These are phyloP conservation scores for Pezicula rhizophila DNA, from an alignment of 2,329 filamentous ascomycete genomes.

Conservation along the genomic window DNA sequence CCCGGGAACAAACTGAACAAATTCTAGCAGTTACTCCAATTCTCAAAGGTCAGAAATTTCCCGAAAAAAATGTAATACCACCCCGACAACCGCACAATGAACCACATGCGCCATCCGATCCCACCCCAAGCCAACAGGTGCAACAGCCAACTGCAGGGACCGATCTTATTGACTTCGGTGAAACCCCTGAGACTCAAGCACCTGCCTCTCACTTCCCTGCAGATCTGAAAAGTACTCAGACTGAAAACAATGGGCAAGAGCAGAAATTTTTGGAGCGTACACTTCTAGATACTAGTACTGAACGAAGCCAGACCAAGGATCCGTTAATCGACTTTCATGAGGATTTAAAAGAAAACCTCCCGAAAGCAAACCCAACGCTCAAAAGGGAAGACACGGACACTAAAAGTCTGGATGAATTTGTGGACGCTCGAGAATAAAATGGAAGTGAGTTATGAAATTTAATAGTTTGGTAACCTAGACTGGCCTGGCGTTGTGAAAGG, in stretches of 20 bases:
- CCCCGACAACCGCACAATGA: slow-evolving; percentile 28
- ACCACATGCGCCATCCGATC: slow-evolving; percentile 8
- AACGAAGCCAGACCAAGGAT: slow-evolving; percentile 3
- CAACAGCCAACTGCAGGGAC: slow-evolving; percentile 14
- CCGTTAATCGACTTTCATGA: slow-evolving; percentile 45
- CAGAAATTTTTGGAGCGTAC: slow-evolving; percentile 23
- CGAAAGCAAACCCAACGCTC: slow-evolving; percentile 17
- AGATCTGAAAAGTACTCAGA: slow-evolving; percentile 20
- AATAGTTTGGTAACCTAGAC: background rate
- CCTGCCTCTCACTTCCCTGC: slow-evolving; percentile 11
- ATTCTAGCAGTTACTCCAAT: slow-evolving; percentile 84
- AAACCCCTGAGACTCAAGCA: slow-evolving; percentile 24
- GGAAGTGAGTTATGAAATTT: background rate
- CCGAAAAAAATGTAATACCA: slow-evolving; percentile 50
- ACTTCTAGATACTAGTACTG: slow-evolving; percentile 19
- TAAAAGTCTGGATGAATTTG: slow-evolving; percentile 26
- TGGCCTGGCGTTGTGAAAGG: slow-evolving; percentile 5
- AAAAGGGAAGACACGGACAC: slow-evolving; percentile 25
- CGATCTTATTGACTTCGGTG: slow-evolving; percentile 54
- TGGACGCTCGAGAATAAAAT: slow-evolving; percentile 25
- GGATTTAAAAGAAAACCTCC: slow-evolving; percentile 47
- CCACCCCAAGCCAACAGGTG: slow-evolving; percentile 3
- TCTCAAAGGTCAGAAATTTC: slow-evolving; percentile 64
- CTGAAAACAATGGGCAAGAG: slow-evolving; percentile 17
- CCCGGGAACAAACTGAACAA: slow-evolving; percentile 69